Conservation (phyloP, 768 basidiomycete genomes). For the Boletus sp. region DNA sequence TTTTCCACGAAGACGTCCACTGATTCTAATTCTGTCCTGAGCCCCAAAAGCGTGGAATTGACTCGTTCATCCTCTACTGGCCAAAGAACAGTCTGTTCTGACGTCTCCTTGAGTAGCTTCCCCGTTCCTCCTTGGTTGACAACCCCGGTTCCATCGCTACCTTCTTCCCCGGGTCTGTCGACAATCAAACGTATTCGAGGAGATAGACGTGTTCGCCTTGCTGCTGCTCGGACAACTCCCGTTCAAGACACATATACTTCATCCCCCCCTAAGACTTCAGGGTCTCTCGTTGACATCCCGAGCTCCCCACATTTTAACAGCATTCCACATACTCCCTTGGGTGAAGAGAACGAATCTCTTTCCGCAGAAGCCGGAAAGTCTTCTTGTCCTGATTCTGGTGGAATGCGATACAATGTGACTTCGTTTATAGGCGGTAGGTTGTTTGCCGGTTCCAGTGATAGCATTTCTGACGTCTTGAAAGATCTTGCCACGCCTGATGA, state of each 20-base stretch:
- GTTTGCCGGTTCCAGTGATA: neutral
- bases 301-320: constrained; percentile 11
- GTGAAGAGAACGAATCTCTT: constrained; percentile 12
- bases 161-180: constrained; percentile 10
- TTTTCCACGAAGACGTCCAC: constrained; percentile 33
- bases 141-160: constrained; percentile 15
- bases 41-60: constrained; percentile 6
- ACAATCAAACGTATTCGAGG: constrained; percentile 22
- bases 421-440: constrained; percentile 62
- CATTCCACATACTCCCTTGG: constrained; percentile 19
- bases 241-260: constrained; percentile 3
- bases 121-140: constrained; percentile 54
- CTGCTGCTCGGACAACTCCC: constrained; percentile 4
- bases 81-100: constrained; percentile 33
- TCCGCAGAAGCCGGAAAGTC: constrained; percentile 13
- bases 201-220: constrained; percentile 20
- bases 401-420: constrained; percentile 67
- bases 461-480: constrained; percentile 16
- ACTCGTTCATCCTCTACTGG: constrained; percentile 26
- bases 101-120: constrained; percentile 73
- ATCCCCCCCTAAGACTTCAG: constrained; percentile 30
- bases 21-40: constrained; percentile 34
- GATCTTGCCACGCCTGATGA: constrained; percentile 34
- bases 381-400: constrained; percentile 40
- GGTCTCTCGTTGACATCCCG: constrained; percentile 21